Conservation (phyloP, 1,284 basidiomycete species). For the Sphaerobolus stellatus region DNA sequence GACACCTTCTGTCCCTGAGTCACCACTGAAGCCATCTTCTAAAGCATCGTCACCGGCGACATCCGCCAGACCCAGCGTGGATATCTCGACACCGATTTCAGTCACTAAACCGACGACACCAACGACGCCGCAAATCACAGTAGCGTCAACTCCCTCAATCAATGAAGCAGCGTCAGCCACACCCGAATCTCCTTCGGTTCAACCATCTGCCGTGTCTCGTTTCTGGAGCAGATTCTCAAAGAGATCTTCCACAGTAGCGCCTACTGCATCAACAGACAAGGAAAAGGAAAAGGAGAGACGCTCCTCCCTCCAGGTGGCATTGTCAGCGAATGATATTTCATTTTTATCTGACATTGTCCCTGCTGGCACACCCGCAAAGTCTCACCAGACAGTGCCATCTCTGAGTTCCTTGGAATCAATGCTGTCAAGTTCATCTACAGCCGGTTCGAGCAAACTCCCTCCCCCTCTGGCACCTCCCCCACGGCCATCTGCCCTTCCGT, state of each 20-base stretch:
- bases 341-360: slow-evolving; percentile 74
- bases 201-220: slow-evolving; percentile 65
- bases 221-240: slow-evolving; percentile 70
- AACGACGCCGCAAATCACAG: slow-evolving; percentile 6
- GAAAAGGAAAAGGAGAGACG: slow-evolving; percentile 25
- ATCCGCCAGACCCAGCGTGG: slow-evolving; percentile 5
- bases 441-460: slow-evolving; percentile 48
- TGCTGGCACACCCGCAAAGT: slow-evolving; percentile 32
- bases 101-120: slow-evolving; percentile 11
- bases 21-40: not conserved
- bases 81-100: not conserved
- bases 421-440: slow-evolving; percentile 36
- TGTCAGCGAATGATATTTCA: slow-evolving; percentile 71
- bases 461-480: slow-evolving; percentile 14
- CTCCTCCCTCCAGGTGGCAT: slow-evolving; percentile 28
- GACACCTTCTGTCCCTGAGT: slow-evolving; percentile 9
- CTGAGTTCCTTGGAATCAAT: slow-evolving; percentile 36
- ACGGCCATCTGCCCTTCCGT: not conserved
- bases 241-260: slow-evolving; percentile 4
- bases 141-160: slow-evolving; percentile 19
- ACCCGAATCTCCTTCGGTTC: slow-evolving; percentile 20
- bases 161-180: slow-evolving; percentile 20
- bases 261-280: slow-evolving; percentile 16
- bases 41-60: slow-evolving; percentile 3
- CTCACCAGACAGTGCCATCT: slow-evolving; percentile 35